Conservation (phyloP, 805 yeast genomes). For the Barnettozyma vustinii region DNA sequence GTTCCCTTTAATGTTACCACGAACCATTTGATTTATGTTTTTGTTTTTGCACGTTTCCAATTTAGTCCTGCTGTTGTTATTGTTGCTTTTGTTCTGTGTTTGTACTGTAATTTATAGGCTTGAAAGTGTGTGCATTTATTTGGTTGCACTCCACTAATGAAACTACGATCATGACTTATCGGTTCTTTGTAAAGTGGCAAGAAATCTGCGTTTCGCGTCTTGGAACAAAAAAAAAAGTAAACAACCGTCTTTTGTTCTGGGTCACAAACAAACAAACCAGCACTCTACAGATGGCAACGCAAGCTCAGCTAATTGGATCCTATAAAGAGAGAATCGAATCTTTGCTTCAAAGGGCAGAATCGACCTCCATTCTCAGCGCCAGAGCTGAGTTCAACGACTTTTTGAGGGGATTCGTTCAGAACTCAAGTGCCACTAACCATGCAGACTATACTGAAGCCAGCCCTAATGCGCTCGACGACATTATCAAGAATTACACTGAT, state of each 20-base stretch:
- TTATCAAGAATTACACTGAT: conserved; percentile 29
- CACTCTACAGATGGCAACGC: neutral
- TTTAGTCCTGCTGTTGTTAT: neutral
- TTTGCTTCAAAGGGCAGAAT: neutral
- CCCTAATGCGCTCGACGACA: conserved; percentile 31
- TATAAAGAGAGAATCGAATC: neutral
- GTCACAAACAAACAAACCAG: neutral
- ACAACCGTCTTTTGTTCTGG: neutral
- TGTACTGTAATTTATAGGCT: neutral
- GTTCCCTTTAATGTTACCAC: neutral
- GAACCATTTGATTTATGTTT: neutral
- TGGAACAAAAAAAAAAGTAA: neutral
- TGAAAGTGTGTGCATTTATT: neutral
- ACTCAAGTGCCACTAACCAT: neutral
- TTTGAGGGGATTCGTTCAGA: neutral
- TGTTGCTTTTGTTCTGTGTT: neutral
- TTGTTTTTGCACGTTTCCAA: neutral
- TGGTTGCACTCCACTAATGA: neutral
- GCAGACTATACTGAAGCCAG: conserved; percentile 11
- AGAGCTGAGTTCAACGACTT: conserved; percentile 6
- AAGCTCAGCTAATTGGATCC: neutral
- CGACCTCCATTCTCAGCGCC: neutral
- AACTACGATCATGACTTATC: neutral
- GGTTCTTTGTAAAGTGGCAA: neutral
- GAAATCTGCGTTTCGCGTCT: neutral